These are phyloP conservation scores for Mortierella sp. DNA, from an alignment of 371 early-diverging fungal species.

Conservation along the genomic window DNA sequence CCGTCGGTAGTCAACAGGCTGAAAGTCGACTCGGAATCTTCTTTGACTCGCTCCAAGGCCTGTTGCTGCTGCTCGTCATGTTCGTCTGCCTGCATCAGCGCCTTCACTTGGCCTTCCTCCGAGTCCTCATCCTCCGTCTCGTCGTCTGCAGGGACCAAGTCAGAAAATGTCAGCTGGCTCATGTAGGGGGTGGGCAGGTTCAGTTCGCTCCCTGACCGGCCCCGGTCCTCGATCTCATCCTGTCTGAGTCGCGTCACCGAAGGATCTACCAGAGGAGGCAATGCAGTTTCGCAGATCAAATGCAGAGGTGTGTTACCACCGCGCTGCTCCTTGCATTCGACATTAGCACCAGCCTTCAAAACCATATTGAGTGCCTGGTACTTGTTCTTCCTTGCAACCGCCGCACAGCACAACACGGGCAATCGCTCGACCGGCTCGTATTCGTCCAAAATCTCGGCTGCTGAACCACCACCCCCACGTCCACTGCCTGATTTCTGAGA, in stretches of 20 bases:
- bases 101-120: constrained; percentile 30
- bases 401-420: constrained; percentile 53
- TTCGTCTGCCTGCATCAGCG: constrained; percentile 29
- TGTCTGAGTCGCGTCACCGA: constrained; percentile 13
- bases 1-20: constrained; percentile 16
- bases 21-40: constrained; percentile 29
- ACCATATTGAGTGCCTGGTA: constrained; percentile 53
- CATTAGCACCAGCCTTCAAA: constrained; percentile 53
- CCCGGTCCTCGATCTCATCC: constrained; percentile 15
- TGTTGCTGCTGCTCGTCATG: constrained; percentile 38
- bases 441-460: constrained; percentile 37
- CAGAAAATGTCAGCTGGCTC: constrained; percentile 33
- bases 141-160: constrained; percentile 3
- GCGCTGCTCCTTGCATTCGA: constrained; percentile 44
- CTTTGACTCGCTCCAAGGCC: constrained; percentile 41
- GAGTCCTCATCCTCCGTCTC: constrained; percentile 16
- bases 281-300: constrained; percentile 50
- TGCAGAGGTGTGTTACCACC: constrained; percentile 52
- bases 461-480: background rate
- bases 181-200: constrained; percentile 7
- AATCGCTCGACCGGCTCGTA: constrained; percentile 43
- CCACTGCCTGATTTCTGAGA: background rate
- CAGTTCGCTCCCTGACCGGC: constrained; percentile 8
- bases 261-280: constrained; percentile 26
- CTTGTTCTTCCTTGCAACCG: constrained; percentile 55